These are phyloP conservation scores for Suillus subaureus DNA, from an alignment of 768 basidiomycete genomes.

Conservation along the genomic window DNA sequence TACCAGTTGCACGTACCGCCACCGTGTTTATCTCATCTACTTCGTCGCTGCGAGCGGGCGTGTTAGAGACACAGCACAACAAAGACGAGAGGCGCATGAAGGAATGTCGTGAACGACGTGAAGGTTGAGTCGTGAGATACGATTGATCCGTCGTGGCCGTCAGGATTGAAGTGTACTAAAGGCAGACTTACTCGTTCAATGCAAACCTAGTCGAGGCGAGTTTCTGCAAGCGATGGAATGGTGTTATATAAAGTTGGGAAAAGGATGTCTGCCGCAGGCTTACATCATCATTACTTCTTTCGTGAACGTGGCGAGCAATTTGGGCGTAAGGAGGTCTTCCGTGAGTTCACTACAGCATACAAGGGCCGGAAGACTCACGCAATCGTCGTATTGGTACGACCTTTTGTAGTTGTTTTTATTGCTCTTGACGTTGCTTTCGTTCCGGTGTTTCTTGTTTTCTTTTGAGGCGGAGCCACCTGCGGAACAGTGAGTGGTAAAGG, in stretches of 20 bases:
- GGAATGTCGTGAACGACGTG: constrained; percentile 31
- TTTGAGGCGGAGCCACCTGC: constrained; percentile 34
- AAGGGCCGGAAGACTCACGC: constrained; percentile 16
- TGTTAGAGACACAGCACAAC: constrained; percentile 65
- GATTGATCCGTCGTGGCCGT: constrained; percentile 15
- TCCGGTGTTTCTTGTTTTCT: constrained; percentile 42
- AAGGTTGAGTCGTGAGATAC: constrained; percentile 9
- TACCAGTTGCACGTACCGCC: constrained; percentile 28
- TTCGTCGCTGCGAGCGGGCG: constrained; percentile 52
- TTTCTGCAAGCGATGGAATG: constrained; percentile 22
- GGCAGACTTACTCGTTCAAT: constrained; percentile 33
- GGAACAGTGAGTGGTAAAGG: constrained; percentile 10
- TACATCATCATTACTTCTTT: constrained; percentile 36
- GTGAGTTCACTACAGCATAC: neutral
- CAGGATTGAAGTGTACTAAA: constrained; percentile 21
- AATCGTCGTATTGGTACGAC: constrained; percentile 21
- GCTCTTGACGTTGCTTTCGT: constrained; percentile 21
- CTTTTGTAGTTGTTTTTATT: constrained; percentile 19
- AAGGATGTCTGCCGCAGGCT: constrained; percentile 19
- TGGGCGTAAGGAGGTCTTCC: constrained; percentile 2
- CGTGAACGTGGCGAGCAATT: constrained; percentile 9
- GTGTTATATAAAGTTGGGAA: constrained; percentile 17
- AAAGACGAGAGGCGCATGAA: constrained; percentile 64
- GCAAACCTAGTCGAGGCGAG: constrained; percentile 26
- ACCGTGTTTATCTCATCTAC: constrained; percentile 36